These are phyloP conservation scores for Drechslera avenae DNA, from an alignment of 2,329 filamentous ascomycete species.

Conservation along the genomic window DNA sequence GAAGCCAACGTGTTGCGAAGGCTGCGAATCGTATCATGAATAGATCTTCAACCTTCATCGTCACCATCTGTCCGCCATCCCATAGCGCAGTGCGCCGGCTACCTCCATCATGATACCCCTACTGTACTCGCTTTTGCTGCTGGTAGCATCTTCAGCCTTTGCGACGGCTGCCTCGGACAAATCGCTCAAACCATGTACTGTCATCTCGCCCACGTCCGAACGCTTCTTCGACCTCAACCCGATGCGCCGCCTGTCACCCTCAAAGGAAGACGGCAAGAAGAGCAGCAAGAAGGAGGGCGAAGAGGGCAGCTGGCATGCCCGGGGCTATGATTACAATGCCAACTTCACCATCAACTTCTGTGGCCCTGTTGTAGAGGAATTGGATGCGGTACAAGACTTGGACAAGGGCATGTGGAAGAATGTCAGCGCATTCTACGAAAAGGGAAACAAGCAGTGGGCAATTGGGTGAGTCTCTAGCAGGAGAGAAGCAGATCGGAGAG, in stretches of 20 bases:
- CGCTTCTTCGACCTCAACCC: conserved; percentile 68
- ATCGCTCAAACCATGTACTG: conserved; percentile 63
- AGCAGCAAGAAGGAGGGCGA: conserved; percentile 59
- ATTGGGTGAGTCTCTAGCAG: conserved; percentile 64
- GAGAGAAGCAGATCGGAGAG: not conserved
- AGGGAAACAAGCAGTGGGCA: conserved; percentile 70
- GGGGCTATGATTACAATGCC: conserved; percentile 75
- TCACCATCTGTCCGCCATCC: conserved; percentile 12
- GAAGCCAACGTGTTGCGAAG: conserved; percentile 30
- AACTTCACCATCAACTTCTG: conserved; percentile 89
- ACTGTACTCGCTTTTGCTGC: conserved; percentile 32
- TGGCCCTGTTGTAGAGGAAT: conserved; percentile 70
- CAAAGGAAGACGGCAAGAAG: conserved; percentile 39
- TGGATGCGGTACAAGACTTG: conserved; percentile 68
- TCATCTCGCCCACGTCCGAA: conserved; percentile 64
- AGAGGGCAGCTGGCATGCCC: conserved; percentile 65
- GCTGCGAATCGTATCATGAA: conserved; percentile 5
- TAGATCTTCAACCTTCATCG: conserved; percentile 3
- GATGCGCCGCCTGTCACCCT: conserved; percentile 58
- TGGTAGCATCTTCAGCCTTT: conserved; percentile 38
- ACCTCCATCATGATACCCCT: conserved; percentile 33
- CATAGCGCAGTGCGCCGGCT: conserved; percentile 10
- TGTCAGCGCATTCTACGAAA: conserved; percentile 77
- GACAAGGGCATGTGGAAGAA: conserved; percentile 68
- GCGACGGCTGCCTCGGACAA: conserved; percentile 47